Base-by-base conservation (phyloP, 768 basidiomycete genomes). In the Suillus clintonianus region DNA sequence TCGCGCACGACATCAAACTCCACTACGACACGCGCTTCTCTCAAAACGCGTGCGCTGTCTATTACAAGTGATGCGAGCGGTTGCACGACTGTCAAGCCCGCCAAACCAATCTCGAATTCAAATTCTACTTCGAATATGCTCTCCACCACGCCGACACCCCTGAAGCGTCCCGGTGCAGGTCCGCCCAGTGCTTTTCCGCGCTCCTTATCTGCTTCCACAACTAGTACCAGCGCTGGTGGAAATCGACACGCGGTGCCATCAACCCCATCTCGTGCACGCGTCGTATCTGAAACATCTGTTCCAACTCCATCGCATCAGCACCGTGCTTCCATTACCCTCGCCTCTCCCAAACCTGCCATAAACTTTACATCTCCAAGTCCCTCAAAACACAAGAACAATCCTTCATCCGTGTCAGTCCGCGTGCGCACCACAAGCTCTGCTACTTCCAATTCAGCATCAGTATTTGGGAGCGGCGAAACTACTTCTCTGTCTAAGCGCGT, bases 41-140 rank as follows among this genome's bases (percentile, higher is more conserved):
- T 79, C 62, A 88, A 88, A 74, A 82, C 86, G 27, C 80, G 86
- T 24, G 78, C 84, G 15, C 76, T 80, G 64, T 88, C 86, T 19
- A 84, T 78, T 66, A 83, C 83, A 48, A 83, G 82, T 62, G 72
- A 77, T 60, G 67, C 74, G 60, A 86, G 85, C 66, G 83, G 81
- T 6, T 81, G 78, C 69, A 83, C 83, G 5, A 87, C 85, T 11
- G 76, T 86, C 59, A 82, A 79, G 37, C 74, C 78, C 5, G n/a
- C 47, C 10, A 74, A 76, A 1, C 69, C 72, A 9, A 61, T 68
- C 8, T 72, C 74, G 19, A 70, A 70, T 13, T 71, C 75, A 3
- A 60, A 64, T 57, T 69, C 69, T 34, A 78, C 71, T 36, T 60
- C 70, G 22, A 71, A 54, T 22, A 32, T 34, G 30, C 43, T 47